Conservation (phyloP, 2,329 filamentous ascomycete species). For the Colletotrichum costaricense region DNA sequence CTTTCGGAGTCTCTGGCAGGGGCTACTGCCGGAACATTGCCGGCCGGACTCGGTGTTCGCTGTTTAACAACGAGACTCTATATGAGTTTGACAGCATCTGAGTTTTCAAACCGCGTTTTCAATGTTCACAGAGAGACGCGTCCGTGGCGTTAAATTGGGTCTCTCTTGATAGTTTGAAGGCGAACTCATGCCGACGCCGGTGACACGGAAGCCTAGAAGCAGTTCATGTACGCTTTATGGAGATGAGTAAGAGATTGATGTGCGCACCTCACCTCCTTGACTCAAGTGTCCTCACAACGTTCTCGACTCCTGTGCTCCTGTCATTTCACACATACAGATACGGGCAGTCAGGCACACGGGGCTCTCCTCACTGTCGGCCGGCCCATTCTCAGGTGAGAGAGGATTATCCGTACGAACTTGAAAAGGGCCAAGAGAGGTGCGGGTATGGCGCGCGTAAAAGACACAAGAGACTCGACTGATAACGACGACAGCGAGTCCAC, state of each 20-base stretch:
- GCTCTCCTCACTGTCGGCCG: not conserved
- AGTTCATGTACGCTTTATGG: not conserved
- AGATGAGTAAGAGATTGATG: not conserved
- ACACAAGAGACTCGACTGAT: not conserved
- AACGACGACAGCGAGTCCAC: not conserved
- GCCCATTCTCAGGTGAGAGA: not conserved
- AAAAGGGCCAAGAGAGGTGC: not conserved
- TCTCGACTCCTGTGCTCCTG: not conserved
- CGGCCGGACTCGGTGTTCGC: not conserved
- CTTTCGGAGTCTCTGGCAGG: not conserved
- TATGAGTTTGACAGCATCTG: not conserved
- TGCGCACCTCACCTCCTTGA: not conserved
- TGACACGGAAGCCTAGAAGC: not conserved
- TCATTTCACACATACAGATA: not conserved
- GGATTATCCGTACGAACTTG: too few species aligned
- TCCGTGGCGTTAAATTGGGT: not conserved
- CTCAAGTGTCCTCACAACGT: too few species aligned
- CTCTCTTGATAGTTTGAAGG: not conserved
- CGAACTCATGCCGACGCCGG: not conserved
- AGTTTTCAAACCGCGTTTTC: not conserved
- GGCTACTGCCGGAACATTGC: slow-evolving; percentile 7
- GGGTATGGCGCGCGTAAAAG: not conserved
- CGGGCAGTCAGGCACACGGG: too few species aligned
- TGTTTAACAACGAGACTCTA: too few species aligned
- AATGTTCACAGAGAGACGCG: not conserved